Conservation (phyloP, 2,329 filamentous ascomycete genomes). For the Arthrobotrys megalospora region DNA sequence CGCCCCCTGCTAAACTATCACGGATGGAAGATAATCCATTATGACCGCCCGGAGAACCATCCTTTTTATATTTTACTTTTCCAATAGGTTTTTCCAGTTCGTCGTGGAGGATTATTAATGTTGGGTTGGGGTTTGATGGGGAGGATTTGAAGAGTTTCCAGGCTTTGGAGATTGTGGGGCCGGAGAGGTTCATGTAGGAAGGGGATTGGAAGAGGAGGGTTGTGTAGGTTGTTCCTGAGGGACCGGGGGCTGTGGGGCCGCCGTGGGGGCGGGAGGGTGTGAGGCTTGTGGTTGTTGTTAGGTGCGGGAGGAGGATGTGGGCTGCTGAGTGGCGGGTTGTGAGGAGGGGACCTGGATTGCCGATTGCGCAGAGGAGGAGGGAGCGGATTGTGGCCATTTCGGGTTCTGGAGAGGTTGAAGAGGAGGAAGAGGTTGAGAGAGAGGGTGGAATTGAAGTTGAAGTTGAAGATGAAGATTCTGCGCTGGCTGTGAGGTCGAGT, state of each 20-base stretch:
- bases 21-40: constrained; percentile 81
- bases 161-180: constrained; percentile 77
- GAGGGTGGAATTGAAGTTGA: constrained; percentile 21
- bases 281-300: constrained; percentile 72
- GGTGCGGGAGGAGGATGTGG: constrained; percentile 79
- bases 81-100: constrained; percentile 84
- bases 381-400: constrained; percentile 65
- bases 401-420: not conserved
- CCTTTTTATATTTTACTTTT: constrained; percentile 76
- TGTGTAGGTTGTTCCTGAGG: constrained; percentile 66
- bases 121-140: constrained; percentile 38
- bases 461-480: constrained; percentile 41
- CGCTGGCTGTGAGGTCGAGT: not conserved
- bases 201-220: constrained; percentile 82
- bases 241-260: constrained; percentile 70
- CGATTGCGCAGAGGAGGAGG: constrained; percentile 87
- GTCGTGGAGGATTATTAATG: constrained; percentile 86
- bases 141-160: constrained; percentile 73
- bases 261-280: constrained; percentile 69
- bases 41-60: constrained; percentile 79
- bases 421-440: not conserved
- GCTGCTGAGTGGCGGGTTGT: constrained; percentile 89
- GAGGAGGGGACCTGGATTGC: constrained; percentile 79
- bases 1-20: constrained; percentile 69
- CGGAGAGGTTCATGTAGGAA: constrained; percentile 87